These are phyloP conservation scores for Cystobasidium pallidum DNA, from an alignment of 1,284 basidiomycete genomes.

Conservation along the genomic window DNA sequence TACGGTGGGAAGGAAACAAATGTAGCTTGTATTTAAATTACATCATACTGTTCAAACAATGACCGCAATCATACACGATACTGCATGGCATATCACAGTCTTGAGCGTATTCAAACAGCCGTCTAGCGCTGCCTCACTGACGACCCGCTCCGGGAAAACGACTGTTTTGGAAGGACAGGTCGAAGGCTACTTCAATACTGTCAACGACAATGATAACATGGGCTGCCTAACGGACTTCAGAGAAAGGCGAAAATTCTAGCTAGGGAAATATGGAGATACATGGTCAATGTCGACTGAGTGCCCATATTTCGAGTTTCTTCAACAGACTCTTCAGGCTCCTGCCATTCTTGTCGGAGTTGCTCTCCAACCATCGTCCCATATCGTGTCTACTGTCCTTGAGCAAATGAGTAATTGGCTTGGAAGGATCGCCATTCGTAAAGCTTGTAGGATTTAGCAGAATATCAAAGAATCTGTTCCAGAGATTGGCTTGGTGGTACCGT, in stretches of 20 bases:
- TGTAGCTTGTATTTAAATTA: too few relatives aligned
- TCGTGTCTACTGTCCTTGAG: conserved; percentile 68
- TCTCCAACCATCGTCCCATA: conserved; percentile 83
- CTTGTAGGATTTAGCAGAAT: conserved; percentile 75
- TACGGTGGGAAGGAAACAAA: neutral
- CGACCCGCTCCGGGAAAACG: too few relatives aligned
- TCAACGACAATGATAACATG: neutral
- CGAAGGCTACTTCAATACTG: too few relatives aligned
- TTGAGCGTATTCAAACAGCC: too few relatives aligned
- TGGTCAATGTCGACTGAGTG: conserved; percentile 13
- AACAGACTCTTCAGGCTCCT: conserved; percentile 81
- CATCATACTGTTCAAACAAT: too few relatives aligned
- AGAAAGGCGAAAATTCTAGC: neutral
- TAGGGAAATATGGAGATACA: neutral
- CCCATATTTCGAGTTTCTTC: conserved; percentile 68
- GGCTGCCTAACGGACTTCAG: neutral
- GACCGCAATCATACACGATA: too few relatives aligned
- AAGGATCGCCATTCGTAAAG: conserved; percentile 62
- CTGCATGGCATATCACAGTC: too few relatives aligned
- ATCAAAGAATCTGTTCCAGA: conserved; percentile 86
- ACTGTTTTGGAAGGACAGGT: too few relatives aligned
- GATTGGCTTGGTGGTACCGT: conserved; percentile 89
- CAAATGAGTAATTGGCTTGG: conserved; percentile 72
- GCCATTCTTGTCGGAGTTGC: conserved; percentile 70
- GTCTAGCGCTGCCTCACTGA: too few relatives aligned